These are phyloP conservation scores for Penicillium sp. DNA, from an alignment of 2,329 filamentous ascomycete species.

Conservation along the genomic window DNA sequence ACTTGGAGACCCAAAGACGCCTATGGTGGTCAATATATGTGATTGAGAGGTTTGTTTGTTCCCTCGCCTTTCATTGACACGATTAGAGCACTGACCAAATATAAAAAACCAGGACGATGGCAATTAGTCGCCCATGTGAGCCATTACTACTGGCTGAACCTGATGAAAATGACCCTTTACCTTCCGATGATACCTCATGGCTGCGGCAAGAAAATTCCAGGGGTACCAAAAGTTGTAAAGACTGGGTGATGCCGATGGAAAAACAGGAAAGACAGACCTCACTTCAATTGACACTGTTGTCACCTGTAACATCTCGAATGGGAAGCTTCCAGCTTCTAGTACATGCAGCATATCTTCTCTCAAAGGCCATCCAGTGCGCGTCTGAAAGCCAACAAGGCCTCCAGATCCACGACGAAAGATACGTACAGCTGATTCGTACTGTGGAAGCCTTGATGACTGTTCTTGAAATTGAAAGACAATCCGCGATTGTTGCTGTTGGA, in stretches of 20 bases:
- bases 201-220: neutral
- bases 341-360: conserved; percentile 12
- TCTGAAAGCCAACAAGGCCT: conserved; percentile 3
- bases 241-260: neutral
- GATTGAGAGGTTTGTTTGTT: conserved; percentile 42
- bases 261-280: conserved; percentile 4
- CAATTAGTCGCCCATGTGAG: conserved; percentile 7
- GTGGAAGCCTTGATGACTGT: conserved; percentile 7
- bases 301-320: conserved; percentile 14
- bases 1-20: conserved; percentile 48
- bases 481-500: conserved; percentile 5
- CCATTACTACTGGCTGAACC: conserved; percentile 8
- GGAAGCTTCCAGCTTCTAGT: conserved; percentile 13
- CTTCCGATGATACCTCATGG: conserved; percentile 12
- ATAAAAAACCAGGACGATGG: conserved; percentile 4
- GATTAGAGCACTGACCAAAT: no score
- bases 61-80: neutral
- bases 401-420: neutral
- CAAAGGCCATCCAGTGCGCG: conserved; percentile 9
- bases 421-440: conserved; percentile 11
- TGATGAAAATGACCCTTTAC: conserved; percentile 3
- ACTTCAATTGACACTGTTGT: conserved; percentile 6
- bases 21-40: conserved; percentile 53
- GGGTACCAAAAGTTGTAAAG: no score
- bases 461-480: conserved; percentile 10